phyloP scores from a whole-genome alignment of 2,329 filamentous ascomycete species.

The Fusarium cicatricum region DNA sequence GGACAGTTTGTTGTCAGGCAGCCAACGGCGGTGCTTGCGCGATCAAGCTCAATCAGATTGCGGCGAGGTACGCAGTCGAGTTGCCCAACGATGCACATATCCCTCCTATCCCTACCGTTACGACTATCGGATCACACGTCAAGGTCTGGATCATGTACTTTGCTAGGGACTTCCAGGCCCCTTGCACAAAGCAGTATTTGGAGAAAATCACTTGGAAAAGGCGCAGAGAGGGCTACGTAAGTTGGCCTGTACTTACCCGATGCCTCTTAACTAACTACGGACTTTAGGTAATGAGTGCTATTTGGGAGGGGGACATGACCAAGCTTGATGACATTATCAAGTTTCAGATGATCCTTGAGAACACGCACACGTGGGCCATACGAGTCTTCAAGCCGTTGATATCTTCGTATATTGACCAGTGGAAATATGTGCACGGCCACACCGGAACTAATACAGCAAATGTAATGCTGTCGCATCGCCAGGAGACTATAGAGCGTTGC shows the following conservation, averaged over 20 bases:
- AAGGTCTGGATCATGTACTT: slow-evolving; percentile 31
- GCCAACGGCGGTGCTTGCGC: slow-evolving; percentile 29
- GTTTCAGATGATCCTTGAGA: slow-evolving; percentile 33
- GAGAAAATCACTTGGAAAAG: background rate
- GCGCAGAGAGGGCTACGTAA: slow-evolving; percentile 13
- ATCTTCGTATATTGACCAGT: slow-evolving; percentile 27
- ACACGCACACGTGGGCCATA: slow-evolving; percentile 34
- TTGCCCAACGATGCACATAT: slow-evolving; percentile 15
- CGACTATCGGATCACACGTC: slow-evolving; percentile 19
- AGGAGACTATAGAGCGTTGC: background rate
- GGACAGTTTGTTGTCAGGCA: slow-evolving; percentile 19
- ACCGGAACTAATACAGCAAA: background rate
- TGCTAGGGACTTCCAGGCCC: slow-evolving; percentile 10
- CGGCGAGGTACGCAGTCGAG: slow-evolving; percentile 19
- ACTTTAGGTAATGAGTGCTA: slow-evolving; percentile 24
- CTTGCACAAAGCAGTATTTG: background rate
- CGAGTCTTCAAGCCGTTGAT: slow-evolving; percentile 27
- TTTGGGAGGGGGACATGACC: slow-evolving; percentile 31
- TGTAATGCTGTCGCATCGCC: background rate
- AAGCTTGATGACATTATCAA: slow-evolving; percentile 10
- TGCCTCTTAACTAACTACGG: background rate
- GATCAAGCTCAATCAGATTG: slow-evolving; percentile 4
- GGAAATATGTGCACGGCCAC: slow-evolving; percentile 11
- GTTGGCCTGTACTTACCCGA: background rate
- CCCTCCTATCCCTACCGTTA: slow-evolving; percentile 24